A percentile compares a stretch with the other conserved stretches of the same genome.
Evolutionary conservation across 2,329 filamentous ascomycete species (phyloP).

Genomic region (Colletotrichum sp.): DNA sequence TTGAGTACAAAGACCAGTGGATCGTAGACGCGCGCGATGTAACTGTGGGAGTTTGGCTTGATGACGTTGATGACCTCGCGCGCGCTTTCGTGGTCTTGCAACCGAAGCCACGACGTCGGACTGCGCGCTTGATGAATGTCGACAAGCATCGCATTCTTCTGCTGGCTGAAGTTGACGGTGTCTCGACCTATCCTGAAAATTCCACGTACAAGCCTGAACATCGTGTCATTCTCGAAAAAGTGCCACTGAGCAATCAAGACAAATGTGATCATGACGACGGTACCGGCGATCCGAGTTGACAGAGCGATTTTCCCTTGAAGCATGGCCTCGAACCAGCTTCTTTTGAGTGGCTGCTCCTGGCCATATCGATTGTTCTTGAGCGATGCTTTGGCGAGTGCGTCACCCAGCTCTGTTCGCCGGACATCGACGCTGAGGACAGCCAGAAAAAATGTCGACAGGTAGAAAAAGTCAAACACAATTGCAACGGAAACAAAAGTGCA

Average conservation of each 20-base stretch:
- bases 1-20: constrained; percentile 76
- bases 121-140: constrained; percentile 76
- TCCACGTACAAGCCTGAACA: constrained; percentile 39
- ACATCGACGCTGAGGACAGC: constrained; percentile 82
- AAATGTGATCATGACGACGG: constrained; percentile 74
- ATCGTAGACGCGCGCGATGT: constrained; percentile 76
- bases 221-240: constrained; percentile 69
- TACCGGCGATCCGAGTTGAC: constrained; percentile 77
- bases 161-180: constrained; percentile 25
- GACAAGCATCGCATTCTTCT: constrained; percentile 49
- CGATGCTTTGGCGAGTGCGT: constrained; percentile 67
- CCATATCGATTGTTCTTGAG: constrained; percentile 41
- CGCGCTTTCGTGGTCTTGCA: constrained; percentile 82
- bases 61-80: constrained; percentile 78
- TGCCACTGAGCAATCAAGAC: constrained; percentile 79
- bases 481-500: constrained; percentile 79
- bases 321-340: constrained; percentile 67
- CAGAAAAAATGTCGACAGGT: constrained; percentile 80
- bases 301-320: constrained; percentile 68
- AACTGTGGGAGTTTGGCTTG: constrained; percentile 73
- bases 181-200: constrained; percentile 35
- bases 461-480: constrained; percentile 78
- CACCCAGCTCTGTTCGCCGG: constrained; percentile 75
- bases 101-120: constrained; percentile 76
- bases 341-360: constrained; percentile 34